Conservation (phyloP, 192 early-diverging fungal genomes). For the Linnemannia exigua region DNA sequence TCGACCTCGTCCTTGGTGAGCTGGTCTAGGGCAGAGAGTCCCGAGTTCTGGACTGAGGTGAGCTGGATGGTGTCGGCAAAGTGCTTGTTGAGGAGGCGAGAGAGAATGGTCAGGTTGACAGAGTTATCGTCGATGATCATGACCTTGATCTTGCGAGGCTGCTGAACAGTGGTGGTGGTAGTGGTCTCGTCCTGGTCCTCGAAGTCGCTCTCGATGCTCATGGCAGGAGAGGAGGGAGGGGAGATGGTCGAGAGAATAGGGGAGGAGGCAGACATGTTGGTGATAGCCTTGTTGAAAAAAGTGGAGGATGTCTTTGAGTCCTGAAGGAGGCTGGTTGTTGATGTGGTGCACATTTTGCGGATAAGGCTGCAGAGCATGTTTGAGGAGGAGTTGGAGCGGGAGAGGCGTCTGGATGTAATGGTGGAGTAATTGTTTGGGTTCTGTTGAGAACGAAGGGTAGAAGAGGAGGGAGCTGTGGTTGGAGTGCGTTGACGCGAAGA, state of each 20-base stretch:
- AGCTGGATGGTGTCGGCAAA: conserved; percentile 60
- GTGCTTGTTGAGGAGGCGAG: conserved; percentile 68
- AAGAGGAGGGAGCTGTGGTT: conserved; percentile 22
- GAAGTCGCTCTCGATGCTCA: conserved; percentile 50
- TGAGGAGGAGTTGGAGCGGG: conserved; percentile 8
- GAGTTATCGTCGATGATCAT: conserved; percentile 78
- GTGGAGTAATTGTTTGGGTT: conserved; percentile 6
- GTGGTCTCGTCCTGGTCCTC: conserved; percentile 16
- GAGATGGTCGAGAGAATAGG: conserved; percentile 26
- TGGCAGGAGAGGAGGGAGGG: conserved; percentile 45
- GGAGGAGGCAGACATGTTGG: conserved; percentile 32
- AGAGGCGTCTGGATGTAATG: conserved; percentile 19
- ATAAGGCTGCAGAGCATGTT: conserved; percentile 55
- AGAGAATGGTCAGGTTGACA: conserved; percentile 74
- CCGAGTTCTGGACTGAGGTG: conserved; percentile 63
- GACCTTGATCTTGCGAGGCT: conserved; percentile 59
- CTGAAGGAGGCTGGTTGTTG: conserved; percentile 24
- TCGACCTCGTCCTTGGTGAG: conserved; percentile 65
- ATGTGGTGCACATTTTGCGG: conserved; percentile 49
- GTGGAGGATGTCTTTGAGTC: conserved; percentile 29
- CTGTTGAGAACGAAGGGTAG: conserved; percentile 13
- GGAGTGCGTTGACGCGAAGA: neutral
- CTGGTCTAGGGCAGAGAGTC: conserved; percentile 63
- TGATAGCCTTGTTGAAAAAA: conserved; percentile 24
- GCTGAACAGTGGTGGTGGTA: neutral